Base-by-base conservation (phyloP, 1,284 basidiomycete species). In the Cutaneotrichosporon cutaneum region DNA sequence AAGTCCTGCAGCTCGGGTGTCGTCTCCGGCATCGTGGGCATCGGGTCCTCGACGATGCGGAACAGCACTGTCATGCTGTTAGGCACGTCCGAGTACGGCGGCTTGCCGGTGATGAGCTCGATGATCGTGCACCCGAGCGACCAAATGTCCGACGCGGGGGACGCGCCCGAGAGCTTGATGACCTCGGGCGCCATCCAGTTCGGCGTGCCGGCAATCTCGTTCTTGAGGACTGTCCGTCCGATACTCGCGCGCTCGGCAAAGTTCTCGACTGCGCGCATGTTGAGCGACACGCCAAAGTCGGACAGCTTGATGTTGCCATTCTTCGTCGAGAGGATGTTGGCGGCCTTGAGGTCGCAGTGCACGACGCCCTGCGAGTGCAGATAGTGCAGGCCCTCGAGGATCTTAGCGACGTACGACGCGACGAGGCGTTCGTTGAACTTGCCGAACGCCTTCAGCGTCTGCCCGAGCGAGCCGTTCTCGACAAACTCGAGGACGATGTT, bases 121-220 rank as follows among this genome's bases (percentile, higher is more conserved):
- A 95, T 88, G 69, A 97, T 87, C 5, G 93, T 96, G 76, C 94
- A 96, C 1, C 88, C 94, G 59, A 97, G 81, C 0, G 92, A 72
- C 94, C 94, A 98, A 52, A 98, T 85, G 64, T 87, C 85, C 26
- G 83, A 83, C 1, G 83, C 82, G 2, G 82, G 79, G 7, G 82
- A 81, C 1, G 84, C 83, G 2, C 85, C 85, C 54, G 82, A 77
- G 33, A 86, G 85, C 77, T 93, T 89, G 67, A 97, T 97, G 54
- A 82, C 90, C 77, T 97, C 94, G 1, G 94, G 94, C 3, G 94
- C 93, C 93, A 97, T 97, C 94, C 94, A 97, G 72, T 97, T 95
- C 4, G 94, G 94, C 6, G 94, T 97, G 13, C 94, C 94, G 6
- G 92, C 90, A 13, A 94, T 78, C 55, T 81, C 81, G 42, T 56